phyloP scores from a whole-genome alignment of 345 rosid genomes.

The Syzygium grande region DNA sequence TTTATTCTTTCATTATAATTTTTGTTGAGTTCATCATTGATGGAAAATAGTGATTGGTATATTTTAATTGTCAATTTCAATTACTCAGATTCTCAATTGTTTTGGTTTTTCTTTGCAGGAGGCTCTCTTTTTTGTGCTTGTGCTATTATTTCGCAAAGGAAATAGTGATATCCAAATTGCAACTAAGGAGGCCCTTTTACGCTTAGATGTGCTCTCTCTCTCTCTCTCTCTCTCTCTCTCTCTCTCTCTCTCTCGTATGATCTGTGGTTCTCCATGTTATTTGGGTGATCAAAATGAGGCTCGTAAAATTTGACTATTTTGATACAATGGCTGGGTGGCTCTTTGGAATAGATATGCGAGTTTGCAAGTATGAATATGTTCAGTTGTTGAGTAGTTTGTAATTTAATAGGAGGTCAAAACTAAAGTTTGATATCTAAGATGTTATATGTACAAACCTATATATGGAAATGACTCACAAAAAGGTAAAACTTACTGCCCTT shows the following conservation, averaged over 20 bases:
- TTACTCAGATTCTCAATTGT: not conserved
- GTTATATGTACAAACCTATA: not conserved
- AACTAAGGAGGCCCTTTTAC: constrained; percentile 64
- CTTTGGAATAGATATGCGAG: not conserved
- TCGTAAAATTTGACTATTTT: not conserved
- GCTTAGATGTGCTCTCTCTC: constrained; percentile 50
- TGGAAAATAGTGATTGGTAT: too few relatives aligned
- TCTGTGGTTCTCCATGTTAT: not conserved
- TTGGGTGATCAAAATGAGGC: not conserved
- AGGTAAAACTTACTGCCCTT: not conserved
- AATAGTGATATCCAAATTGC: constrained; percentile 59
- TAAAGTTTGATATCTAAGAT: not conserved
- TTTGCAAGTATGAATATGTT: not conserved
- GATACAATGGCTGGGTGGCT: not conserved
- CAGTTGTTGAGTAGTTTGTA: not conserved
- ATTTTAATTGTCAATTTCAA: not conserved
- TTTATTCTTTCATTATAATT: not conserved
- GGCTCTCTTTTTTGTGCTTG: constrained; percentile 48
- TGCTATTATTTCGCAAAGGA: constrained; percentile 40
- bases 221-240: not conserved
- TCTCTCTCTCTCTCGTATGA: not conserved
- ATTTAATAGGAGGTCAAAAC: not conserved
- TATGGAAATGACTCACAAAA: not conserved
- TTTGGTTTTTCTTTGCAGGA: constrained; percentile 34
- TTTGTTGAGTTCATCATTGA: not conserved